Evolutionary conservation across 805 yeast genomes (phyloP), one percentile per base, ranked within the genome.

Genomic region (Hanseniaspora vineae): DNA sequence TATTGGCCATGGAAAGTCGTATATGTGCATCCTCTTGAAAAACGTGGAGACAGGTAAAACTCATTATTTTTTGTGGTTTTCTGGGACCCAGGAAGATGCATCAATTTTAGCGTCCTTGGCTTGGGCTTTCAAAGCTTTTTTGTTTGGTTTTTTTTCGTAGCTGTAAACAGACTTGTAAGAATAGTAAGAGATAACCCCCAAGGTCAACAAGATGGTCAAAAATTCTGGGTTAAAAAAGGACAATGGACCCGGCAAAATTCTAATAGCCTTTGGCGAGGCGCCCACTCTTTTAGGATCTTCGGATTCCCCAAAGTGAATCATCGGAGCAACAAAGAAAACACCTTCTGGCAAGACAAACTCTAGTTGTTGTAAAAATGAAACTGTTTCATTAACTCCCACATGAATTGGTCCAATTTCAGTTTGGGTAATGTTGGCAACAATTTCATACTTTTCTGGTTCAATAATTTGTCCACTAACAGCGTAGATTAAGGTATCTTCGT

Each of bases 201-300:
- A 65, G 23, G 84, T 54, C 14, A 77, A 46, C 59, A 79, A 82
- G 53, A 83, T 73, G 35, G 83, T 61, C 50, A 86, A 59, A 58
- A 87, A 74, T 64, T 80, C 78, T 13, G 89, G 92, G 60, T 84
- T 77, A 66, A 81, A 79, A 47, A 80, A 53, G 0, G 94, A 81
- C 55, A 88, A 68, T 49, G 80, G 73, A 35, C 73, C 75, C 56
- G 87, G 95, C 11, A 64, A 64, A 49, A 88, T 75, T 19, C 68
- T 61, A 42, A 84, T 66, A 50, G 80, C 65, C 57, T 77, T 80
- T 45, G 78, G 74, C 57, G 75, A 70, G 29, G 82, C 72, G 46
- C 78, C 77, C 39, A 83, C 67, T 52, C 69, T 66, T 65, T 76
- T 72, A 54, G 79, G 59, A 45, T 73, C 64, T 9, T 75, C 73